These are phyloP conservation scores for Rhodosporidiobolus odoratus DNA, from an alignment of 768 basidiomycete genomes.

Conservation along the genomic window DNA sequence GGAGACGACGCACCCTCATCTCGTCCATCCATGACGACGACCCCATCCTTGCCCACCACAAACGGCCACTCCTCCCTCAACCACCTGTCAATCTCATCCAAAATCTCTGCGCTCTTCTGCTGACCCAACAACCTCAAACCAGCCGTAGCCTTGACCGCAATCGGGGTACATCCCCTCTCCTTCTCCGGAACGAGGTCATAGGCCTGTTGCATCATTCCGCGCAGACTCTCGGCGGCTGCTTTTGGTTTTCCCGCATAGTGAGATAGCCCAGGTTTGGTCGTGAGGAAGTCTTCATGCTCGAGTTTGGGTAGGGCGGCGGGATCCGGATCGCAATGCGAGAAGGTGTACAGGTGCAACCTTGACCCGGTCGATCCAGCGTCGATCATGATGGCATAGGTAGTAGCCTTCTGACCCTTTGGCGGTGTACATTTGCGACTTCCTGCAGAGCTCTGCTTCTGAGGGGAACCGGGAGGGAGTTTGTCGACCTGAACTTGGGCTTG, in stretches of 20 bases:
- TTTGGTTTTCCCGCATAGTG: slow-evolving; percentile 57
- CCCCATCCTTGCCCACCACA: slow-evolving; percentile 59
- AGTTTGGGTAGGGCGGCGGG: slow-evolving; percentile 60
- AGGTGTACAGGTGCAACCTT: slow-evolving; percentile 96
- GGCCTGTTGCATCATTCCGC: slow-evolving; percentile 74
- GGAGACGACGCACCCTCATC: slow-evolving; percentile 63
- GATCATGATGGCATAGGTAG: slow-evolving; percentile 89
- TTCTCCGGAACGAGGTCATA: slow-evolving; percentile 64
- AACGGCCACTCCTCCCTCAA: slow-evolving; percentile 65
- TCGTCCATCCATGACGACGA: slow-evolving; percentile 87
- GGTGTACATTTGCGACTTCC: slow-evolving; percentile 24
- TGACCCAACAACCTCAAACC: slow-evolving; percentile 70
- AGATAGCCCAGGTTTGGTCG: slow-evolving; percentile 74
- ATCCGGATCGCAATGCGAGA: slow-evolving; percentile 47
- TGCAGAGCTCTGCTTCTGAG: slow-evolving; percentile 26
- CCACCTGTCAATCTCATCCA: slow-evolving; percentile 64
- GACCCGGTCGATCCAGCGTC: slow-evolving; percentile 98
- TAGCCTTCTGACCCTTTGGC: slow-evolving; percentile 29
- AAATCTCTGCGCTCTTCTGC: slow-evolving; percentile 61
- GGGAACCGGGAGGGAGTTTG: slow-evolving; percentile 24
- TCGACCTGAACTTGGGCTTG: slow-evolving; percentile 22
- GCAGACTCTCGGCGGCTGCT: slow-evolving; percentile 71
- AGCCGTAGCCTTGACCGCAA: slow-evolving; percentile 89
- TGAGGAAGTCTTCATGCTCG: slow-evolving; percentile 89
- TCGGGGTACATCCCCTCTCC: slow-evolving; percentile 68